A percentile compares a stretch with the other conserved stretches of the same genome.
These are phyloP conservation scores for Phytophthora rubi DNA, from an alignment of 352 stramenopile genomes.

Conservation along the genomic window DNA sequence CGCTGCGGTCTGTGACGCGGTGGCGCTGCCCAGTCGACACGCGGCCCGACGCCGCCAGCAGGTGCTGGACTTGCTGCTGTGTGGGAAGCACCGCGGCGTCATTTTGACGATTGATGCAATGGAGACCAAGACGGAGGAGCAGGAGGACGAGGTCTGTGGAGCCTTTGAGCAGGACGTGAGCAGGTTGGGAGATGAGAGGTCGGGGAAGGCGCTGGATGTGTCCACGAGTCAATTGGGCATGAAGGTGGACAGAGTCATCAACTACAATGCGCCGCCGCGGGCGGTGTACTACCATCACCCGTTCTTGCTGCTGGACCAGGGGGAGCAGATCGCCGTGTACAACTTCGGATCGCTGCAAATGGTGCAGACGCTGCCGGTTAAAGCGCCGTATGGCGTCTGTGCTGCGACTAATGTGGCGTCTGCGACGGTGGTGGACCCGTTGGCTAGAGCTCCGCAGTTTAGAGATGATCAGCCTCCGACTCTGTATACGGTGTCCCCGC, in stretches of 20 bases:
- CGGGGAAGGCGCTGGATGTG: slow-evolving; percentile 41
- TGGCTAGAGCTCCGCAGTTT: slow-evolving; percentile 9
- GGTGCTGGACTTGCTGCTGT: slow-evolving; percentile 62
- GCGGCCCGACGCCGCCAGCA: slow-evolving; percentile 36
- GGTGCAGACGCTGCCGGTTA: slow-evolving; percentile 67
- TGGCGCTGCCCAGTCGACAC: slow-evolving; percentile 50
- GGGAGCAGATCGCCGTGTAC: slow-evolving; percentile 66
- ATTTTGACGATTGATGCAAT: slow-evolving; percentile 53
- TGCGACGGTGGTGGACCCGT: slow-evolving; percentile 9
- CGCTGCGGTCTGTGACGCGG: slow-evolving; percentile 34
- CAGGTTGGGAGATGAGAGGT: slow-evolving; percentile 15
- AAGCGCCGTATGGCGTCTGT: slow-evolving; percentile 48
- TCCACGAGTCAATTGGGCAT: slow-evolving; percentile 51
- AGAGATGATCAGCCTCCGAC: slow-evolving; percentile 36
- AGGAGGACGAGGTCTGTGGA: slow-evolving; percentile 29
- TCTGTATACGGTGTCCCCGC: slow-evolving; percentile 48
- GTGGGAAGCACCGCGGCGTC: slow-evolving; percentile 55
- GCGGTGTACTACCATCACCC: slow-evolving; percentile 66
- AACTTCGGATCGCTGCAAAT: slow-evolving; percentile 63
- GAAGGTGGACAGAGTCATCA: slow-evolving; percentile 53
- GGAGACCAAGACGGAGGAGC: slow-evolving; percentile 12
- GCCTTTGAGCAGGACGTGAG: slow-evolving; percentile 28
- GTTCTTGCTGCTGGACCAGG: slow-evolving; percentile 69
- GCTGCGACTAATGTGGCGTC: slow-evolving; percentile 34
- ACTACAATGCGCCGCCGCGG: slow-evolving; percentile 54